Conservation (phyloP, 1,284 basidiomycete species). For the Neotropicomus parvogracilis region DNA sequence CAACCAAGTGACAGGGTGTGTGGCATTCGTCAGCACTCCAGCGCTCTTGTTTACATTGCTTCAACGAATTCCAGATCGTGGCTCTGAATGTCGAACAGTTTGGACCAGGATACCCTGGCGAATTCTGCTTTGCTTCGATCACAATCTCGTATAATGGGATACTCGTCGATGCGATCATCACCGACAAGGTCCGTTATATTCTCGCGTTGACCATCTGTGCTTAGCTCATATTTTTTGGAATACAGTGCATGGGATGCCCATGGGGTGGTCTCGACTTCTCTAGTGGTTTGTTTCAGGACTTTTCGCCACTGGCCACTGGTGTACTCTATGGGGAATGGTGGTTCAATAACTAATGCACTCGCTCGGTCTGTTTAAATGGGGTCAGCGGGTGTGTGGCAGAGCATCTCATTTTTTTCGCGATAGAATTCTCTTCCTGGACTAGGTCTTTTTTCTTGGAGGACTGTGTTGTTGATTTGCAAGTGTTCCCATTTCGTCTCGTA, state of each 20-base stretch:
- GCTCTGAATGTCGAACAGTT: slow-evolving; percentile 49
- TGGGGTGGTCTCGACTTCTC: slow-evolving; percentile 79
- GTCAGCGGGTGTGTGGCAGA: background rate
- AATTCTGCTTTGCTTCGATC: slow-evolving; percentile 60
- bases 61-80: slow-evolving; percentile 38
- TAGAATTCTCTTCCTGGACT: background rate
- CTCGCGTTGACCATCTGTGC: background rate
- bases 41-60: slow-evolving; percentile 4
- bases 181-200: slow-evolving; percentile 51
- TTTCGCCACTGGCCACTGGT: slow-evolving; percentile 48
- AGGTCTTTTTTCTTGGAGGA: background rate
- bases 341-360: slow-evolving; percentile 34
- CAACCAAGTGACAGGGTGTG: slow-evolving; percentile 48
- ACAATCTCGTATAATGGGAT: slow-evolving; percentile 62
- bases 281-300: slow-evolving; percentile 64
- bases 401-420: background rate
- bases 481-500: too few species aligned
- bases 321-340: slow-evolving; percentile 57
- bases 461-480: background rate
- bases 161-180: slow-evolving; percentile 55
- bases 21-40: slow-evolving; percentile 11
- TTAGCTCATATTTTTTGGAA: slow-evolving; percentile 3
- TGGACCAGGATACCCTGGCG: slow-evolving; percentile 52
- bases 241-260: slow-evolving; percentile 68
- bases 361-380: background rate